Conservation (phyloP, 208 protist genomes). For the Crithidia expoeki region DNA sequence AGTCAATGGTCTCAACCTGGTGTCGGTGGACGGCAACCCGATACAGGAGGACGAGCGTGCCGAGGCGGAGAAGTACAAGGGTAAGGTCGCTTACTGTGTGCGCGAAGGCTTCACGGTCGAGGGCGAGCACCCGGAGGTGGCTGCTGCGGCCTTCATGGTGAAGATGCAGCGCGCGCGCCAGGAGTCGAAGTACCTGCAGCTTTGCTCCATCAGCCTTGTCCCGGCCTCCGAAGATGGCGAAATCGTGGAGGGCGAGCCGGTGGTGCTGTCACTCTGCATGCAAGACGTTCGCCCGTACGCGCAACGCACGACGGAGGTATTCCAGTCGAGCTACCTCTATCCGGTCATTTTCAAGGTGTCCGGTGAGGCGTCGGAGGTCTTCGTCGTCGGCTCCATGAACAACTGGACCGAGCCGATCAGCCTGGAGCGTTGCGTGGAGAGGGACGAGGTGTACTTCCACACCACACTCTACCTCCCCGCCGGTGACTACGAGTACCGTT, state of each 20-base stretch:
- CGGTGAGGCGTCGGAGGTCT: slow-evolving; percentile 90
- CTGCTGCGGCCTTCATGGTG: slow-evolving; percentile 85
- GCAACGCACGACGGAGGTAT: slow-evolving; percentile 82
- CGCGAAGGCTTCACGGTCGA: slow-evolving; percentile 91
- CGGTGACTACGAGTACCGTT: slow-evolving; percentile 93
- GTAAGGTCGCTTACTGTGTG: slow-evolving; percentile 91
- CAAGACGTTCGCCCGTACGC: slow-evolving; percentile 87
- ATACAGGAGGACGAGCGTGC: slow-evolving; percentile 88
- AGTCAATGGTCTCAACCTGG: slow-evolving; percentile 73
- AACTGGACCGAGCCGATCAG: slow-evolving; percentile 92
- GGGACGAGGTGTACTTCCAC: slow-evolving; percentile 88
- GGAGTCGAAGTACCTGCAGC: slow-evolving; percentile 75
- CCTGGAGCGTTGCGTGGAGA: slow-evolving; percentile 78
- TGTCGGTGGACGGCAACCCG: slow-evolving; percentile 88
- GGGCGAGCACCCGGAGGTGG: slow-evolving; percentile 80
- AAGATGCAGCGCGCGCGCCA: slow-evolving; percentile 78
- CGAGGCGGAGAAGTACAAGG: slow-evolving; percentile 85
- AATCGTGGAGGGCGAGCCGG: slow-evolving; percentile 82
- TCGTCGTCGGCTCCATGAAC: slow-evolving; percentile 93
- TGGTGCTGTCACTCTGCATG: slow-evolving; percentile 88
- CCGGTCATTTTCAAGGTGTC: slow-evolving; percentile 90
- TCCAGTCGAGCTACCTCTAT: slow-evolving; percentile 86
- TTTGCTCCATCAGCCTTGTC: slow-evolving; percentile 83
- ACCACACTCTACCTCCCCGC: slow-evolving; percentile 91
- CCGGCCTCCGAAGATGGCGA: slow-evolving; percentile 53